Evolutionary conservation across 192 early-diverging fungal genomes (phyloP).

Genomic region (Coemansia sp.): DNA sequence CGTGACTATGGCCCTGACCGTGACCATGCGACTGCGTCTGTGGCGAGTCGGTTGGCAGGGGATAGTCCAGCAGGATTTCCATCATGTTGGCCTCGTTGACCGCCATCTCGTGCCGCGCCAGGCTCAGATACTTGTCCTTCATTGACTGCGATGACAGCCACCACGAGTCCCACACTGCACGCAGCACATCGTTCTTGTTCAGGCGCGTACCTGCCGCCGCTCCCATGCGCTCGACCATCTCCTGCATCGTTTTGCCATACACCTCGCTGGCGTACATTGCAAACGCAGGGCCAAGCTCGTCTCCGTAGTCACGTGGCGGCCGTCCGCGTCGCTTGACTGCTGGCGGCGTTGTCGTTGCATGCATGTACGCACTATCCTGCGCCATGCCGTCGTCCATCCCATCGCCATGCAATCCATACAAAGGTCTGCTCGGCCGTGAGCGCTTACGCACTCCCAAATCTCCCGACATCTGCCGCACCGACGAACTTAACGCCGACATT

Average conservation of each 20-base stretch:
- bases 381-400: conserved; percentile 5
- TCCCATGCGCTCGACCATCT: conserved; percentile 15
- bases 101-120: conserved; percentile 45
- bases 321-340: conserved; percentile 49
- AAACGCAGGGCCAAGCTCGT: conserved; percentile 49
- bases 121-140: conserved; percentile 46
- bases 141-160: conserved; percentile 40
- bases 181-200: conserved; percentile 38
- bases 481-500: conserved; percentile 24
- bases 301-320: conserved; percentile 52
- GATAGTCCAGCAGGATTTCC: conserved; percentile 47
- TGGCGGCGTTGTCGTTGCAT: conserved; percentile 21
- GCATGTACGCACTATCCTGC: conserved; percentile 9
- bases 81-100: conserved; percentile 45
- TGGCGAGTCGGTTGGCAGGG: conserved; percentile 30
- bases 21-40: too few species aligned
- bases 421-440: conserved; percentile 14
- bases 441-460: conserved; percentile 38
- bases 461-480: conserved; percentile 29
- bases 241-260: conserved; percentile 18
- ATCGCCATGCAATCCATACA: conserved; percentile 7
- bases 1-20: too few species aligned
- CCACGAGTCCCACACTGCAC: conserved; percentile 44
- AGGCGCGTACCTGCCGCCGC: conserved; percentile 3
- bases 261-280: conserved; percentile 44